phyloP scores from a whole-genome alignment of 139 green algal genomes.

The Coccomyxa sp. region DNA sequence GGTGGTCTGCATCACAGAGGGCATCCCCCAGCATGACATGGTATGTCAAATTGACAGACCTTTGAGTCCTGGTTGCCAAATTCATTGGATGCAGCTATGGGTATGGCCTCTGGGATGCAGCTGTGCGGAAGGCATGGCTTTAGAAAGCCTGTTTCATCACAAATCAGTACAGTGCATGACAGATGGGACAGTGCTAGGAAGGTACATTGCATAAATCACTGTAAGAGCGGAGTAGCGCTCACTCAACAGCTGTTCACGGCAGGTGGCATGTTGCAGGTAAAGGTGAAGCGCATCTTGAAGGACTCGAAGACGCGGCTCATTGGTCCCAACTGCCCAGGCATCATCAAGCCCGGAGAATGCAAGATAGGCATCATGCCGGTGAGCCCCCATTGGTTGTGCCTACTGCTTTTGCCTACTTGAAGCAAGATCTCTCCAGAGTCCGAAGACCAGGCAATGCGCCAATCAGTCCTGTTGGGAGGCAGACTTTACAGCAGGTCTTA shows the following conservation, averaged over 20 bases:
- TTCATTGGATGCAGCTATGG: too few relatives aligned
- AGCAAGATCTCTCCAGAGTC: too few relatives aligned
- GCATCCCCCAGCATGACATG: slow-evolving; percentile 98
- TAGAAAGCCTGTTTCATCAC: too few relatives aligned
- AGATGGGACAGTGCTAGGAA: too few relatives aligned
- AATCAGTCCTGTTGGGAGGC: background rate
- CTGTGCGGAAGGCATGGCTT: too few relatives aligned
- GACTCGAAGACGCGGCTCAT: slow-evolving; percentile 92
- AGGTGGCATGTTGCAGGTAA: slow-evolving; percentile 57
- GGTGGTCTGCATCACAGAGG: slow-evolving; percentile 99
- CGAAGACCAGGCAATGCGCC: background rate
- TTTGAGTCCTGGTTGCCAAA: too few relatives aligned
- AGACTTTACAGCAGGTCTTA: background rate
- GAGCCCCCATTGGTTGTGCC: too few relatives aligned
- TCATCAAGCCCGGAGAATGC: slow-evolving; percentile 98
- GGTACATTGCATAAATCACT: too few relatives aligned
- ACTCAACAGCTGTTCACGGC: background rate
- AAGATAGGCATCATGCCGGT: slow-evolving; percentile 99
- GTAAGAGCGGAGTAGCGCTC: too few relatives aligned
- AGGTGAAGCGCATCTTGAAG: slow-evolving; percentile 91
- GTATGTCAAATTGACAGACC: too few relatives aligned
- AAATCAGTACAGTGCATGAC: too few relatives aligned
- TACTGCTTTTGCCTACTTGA: background rate
- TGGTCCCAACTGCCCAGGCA: slow-evolving; percentile 97
- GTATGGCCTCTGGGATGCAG: too few relatives aligned